Conservation (phyloP, 805 yeast species). For the Yarrowia sp. region DNA sequence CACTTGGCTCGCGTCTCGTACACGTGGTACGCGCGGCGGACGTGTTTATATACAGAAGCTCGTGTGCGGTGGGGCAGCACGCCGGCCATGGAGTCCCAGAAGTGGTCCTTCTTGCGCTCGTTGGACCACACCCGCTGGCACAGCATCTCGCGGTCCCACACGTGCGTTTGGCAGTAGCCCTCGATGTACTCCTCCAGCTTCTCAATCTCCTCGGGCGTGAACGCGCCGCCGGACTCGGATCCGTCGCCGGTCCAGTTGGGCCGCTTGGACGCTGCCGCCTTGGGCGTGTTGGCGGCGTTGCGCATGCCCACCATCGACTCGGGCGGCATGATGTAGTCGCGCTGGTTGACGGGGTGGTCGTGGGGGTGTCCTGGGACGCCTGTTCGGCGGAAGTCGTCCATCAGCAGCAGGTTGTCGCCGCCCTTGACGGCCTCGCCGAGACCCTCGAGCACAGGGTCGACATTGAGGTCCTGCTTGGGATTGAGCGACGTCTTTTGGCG, state of each 20-base stretch:
- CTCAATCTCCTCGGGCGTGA: conserved; percentile 61
- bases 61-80: conserved; percentile 83
- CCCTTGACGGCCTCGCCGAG: conserved; percentile 22
- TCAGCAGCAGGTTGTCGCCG: conserved; percentile 7
- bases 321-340: conserved; percentile 14
- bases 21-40: conserved; percentile 82
- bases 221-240: conserved; percentile 42
- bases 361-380: conserved; percentile 2
- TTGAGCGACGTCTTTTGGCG: conserved; percentile 16
- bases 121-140: conserved; percentile 86
- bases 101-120: conserved; percentile 79
- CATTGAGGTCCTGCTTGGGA: conserved; percentile 38
- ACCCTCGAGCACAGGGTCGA: conserved; percentile 57
- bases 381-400: conserved; percentile 11
- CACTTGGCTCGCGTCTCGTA: conserved; percentile 88
- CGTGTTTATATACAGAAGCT: conserved; percentile 90
- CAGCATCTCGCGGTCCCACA: conserved; percentile 62
- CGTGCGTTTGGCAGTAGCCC: conserved; percentile 64
- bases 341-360: neutral
- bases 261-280: conserved; percentile 10
- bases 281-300: neutral
- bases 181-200: conserved; percentile 71
- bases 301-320: conserved; percentile 12
- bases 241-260: conserved; percentile 36
- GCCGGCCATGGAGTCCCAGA: conserved; percentile 80